Base-by-base conservation (phyloP, 176 grass and related monocot genomes). In the Oryza longistaminata region DNA sequence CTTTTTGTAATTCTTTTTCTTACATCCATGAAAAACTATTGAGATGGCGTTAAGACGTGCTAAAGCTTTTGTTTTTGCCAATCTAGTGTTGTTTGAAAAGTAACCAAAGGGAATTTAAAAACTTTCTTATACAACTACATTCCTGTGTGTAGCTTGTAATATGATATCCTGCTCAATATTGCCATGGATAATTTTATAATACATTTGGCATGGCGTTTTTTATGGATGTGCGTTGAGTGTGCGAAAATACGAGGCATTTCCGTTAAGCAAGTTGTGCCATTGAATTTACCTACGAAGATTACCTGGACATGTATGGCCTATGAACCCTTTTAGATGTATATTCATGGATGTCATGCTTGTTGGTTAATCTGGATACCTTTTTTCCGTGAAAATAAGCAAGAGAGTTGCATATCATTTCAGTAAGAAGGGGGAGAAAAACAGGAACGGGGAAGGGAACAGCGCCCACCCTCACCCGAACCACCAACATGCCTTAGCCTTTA, bases 1-100 rank as follows among this genome's bases (percentile, higher is more conserved):
- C 27, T 66, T 7, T 11, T 39, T 86, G 37, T 22, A 7, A 34
- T 46, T 85, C 11, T 79, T 70, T 34, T 46, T 85, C 7, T 79
- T 70, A 31, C 65, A 68, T 43, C 2, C 27, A 42, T 27, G 21
- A 12, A 49, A 67, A 25, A 48, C 15, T 71, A 29, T 37, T 13
- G 48, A 79, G 24, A 83, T 31, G 7, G 27, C 17, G 71, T 72
- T 49, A 64, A 52, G 40, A 55, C 1, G 21, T 29, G 29, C 29
- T 65, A 24, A 2, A 64, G 31, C n/a, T 72, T 85, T 60, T 37
- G 33, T 6, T 77, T 77, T 26, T 14, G 9, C 2, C 52, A 44
- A 24, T 66, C 24, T 71, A 27, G 7, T 37, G 19, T 39, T 79
- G 12, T 42, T 46, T 50, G 12, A 71, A 78, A 78, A 33, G 3